These are phyloP conservation scores for Saccharomycopsis sp. DNA, from an alignment of 805 yeast genomes.

Conservation along the genomic window DNA sequence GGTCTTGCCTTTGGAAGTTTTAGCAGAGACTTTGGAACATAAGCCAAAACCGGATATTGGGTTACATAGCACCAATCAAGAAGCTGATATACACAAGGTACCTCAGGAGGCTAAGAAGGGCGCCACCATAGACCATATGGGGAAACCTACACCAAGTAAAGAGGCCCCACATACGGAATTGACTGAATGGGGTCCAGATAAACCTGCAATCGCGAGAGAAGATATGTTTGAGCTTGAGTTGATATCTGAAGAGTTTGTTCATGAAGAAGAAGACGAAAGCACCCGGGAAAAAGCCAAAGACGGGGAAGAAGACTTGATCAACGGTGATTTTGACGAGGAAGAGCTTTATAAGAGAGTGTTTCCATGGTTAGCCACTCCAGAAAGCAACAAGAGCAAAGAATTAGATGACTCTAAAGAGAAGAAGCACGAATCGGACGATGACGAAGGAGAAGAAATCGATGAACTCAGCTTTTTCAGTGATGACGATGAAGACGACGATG, in stretches of 20 bases:
- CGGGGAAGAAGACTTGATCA: not conserved
- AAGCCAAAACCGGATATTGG: not conserved
- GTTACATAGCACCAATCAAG: not conserved
- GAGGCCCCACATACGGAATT: too few species aligned
- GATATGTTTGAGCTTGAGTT: conserved; percentile 14
- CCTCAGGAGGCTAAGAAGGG: too few species aligned
- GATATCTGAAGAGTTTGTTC: conserved; percentile 7
- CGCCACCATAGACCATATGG: too few species aligned
- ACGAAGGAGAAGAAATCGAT: conserved; percentile 4
- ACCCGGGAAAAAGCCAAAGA: not conserved
- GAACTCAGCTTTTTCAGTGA: conserved; percentile 3
- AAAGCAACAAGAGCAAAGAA: not conserved
- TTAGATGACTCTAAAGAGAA: not conserved
- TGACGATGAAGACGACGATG: conserved; percentile 14
- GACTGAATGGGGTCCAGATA: not conserved
- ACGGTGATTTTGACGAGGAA: conserved; percentile 13
- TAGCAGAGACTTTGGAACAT: not conserved
- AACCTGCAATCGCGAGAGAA: conserved; percentile 15
- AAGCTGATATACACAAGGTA: too few species aligned
- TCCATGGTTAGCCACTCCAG: conserved; percentile 16
- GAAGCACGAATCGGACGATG: not conserved
- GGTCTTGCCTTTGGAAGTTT: not conserved
- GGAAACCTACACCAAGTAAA: too few species aligned
- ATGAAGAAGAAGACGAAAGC: conserved; percentile 5
- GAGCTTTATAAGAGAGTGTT: conserved; percentile 17